Evolutionary conservation across 495 filamentous ascomycete genomes (phyloP).

Genomic region (Penicillium paradoxum): DNA sequence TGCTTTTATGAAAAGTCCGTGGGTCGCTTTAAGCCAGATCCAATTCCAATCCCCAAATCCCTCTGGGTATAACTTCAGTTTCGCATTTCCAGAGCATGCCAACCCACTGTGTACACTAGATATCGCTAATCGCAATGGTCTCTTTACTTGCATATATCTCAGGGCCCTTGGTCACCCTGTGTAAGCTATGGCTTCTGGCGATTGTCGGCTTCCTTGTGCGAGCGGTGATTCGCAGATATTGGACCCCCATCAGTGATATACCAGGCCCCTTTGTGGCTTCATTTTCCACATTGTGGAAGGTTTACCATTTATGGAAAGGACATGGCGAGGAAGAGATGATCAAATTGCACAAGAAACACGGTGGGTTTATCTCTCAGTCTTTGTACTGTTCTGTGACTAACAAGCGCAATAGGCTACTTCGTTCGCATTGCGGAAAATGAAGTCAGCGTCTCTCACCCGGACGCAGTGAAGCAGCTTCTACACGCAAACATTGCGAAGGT

Average conservation of each 20-base stretch:
- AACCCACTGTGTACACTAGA: too few species aligned
- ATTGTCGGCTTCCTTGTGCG: background rate
- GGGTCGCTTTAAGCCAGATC: background rate
- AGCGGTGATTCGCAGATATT: background rate
- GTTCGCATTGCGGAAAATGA: conserved; percentile 47
- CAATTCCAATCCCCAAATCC: background rate
- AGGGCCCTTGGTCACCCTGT: background rate
- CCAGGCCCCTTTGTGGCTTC: conserved; percentile 40
- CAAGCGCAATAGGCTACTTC: conserved; percentile 32
- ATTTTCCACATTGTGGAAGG: conserved; percentile 38
- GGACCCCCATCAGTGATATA: conserved; percentile 19
- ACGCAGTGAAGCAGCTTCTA: conserved; percentile 34
- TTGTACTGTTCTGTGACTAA: background rate
- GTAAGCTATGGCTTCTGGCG: background rate
- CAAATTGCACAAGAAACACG: conserved; percentile 39
- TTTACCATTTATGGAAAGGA: conserved; percentile 34
- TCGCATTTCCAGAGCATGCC: too few species aligned
- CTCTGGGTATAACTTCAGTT: too few species aligned
- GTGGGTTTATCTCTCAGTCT: conserved; percentile 13
- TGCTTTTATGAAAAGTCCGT: background rate
- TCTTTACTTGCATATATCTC: too few species aligned
- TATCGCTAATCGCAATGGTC: background rate
- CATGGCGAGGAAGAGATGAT: conserved; percentile 33
- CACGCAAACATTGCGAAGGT: conserved; percentile 25
- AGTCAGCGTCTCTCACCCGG: conserved; percentile 44